A percentile compares a stretch with the other conserved stretches of the same genome.
Conservation (phyloP, 2,329 filamentous ascomycete species). For the Sclerotinia spermophila region DNA sequence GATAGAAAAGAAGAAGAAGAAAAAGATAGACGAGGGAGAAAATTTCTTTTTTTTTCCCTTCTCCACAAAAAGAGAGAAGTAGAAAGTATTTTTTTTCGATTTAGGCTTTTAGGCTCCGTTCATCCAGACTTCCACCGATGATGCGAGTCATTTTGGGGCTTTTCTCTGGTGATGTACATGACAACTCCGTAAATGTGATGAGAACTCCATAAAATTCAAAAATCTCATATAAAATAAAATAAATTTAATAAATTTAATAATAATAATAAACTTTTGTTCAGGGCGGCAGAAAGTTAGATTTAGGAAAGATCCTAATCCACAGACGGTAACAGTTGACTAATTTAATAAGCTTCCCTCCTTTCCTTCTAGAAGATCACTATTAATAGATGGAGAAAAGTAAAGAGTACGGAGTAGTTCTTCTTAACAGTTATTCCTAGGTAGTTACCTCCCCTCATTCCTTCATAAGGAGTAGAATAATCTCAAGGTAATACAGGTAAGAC, state of each 20-base stretch:
- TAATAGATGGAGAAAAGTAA: background rate
- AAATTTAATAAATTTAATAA: no score
- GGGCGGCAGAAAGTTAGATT: no score
- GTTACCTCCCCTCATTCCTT: background rate
- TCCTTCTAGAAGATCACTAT: background rate
- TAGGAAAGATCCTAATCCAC: background rate
- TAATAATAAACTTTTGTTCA: no score
- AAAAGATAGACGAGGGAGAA: background rate
- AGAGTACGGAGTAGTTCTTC: background rate
- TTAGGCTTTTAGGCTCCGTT: background rate
- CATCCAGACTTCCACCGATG: background rate
- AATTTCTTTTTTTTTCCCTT: background rate
- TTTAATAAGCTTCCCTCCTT: background rate
- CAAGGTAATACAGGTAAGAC: background rate
- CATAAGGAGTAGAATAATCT: background rate
- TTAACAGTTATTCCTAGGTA: no score
- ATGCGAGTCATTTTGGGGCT: conserved; percentile 16
- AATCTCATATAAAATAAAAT: no score
- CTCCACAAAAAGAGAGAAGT: conserved; percentile 4
- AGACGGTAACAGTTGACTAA: background rate
- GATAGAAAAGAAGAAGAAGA: background rate
- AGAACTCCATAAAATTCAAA: background rate
- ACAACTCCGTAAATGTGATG: background rate
- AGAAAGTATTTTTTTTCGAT: background rate
- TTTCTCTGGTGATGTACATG: no score